Evolutionary conservation across 108 stramenopile genomes (phyloP).

Genomic region (Nitzschia sp.): DNA sequence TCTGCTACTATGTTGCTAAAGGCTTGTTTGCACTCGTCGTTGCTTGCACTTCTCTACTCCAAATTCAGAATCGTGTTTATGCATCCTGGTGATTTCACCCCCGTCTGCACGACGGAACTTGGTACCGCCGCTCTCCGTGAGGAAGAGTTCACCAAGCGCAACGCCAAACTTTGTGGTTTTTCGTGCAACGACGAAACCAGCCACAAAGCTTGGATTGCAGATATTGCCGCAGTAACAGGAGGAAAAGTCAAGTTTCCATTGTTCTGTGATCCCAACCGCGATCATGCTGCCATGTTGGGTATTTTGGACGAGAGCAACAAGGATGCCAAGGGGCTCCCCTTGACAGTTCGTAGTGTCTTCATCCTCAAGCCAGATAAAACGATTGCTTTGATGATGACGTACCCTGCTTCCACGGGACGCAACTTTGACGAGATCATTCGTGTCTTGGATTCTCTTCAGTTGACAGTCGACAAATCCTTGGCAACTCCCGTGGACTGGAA

Average conservation of each 20-base stretch:
- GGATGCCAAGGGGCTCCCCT: conserved; percentile 32
- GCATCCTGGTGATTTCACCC: conserved; percentile 59
- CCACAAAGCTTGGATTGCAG: conserved; percentile 40
- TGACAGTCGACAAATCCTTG: conserved; percentile 30
- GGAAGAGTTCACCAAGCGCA: conserved; percentile 50
- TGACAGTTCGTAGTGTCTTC: conserved; percentile 37
- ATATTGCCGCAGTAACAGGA: conserved; percentile 42
- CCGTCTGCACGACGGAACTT: conserved; percentile 83
- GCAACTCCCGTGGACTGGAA: conserved; percentile 50
- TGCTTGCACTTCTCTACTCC: background rate
- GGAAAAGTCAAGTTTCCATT: conserved; percentile 38
- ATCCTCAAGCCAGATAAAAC: conserved; percentile 43
- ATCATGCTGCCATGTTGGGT: conserved; percentile 22
- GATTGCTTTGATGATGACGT: conserved; percentile 49
- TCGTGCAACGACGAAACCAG: conserved; percentile 28
- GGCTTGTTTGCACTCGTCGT: background rate
- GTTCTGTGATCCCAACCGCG: conserved; percentile 42
- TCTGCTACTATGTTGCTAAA: background rate
- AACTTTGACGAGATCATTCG: conserved; percentile 54
- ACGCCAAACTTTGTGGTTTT: conserved; percentile 37
- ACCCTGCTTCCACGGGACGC: conserved; percentile 43
- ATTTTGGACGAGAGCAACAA: conserved; percentile 30
- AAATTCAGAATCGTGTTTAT: conserved; percentile 31
- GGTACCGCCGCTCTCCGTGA: conserved; percentile 43
- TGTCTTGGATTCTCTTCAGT: conserved; percentile 39